Percentiles rank a stretch among this genome's conserved stretches.
These are phyloP conservation scores for Lactifluus piperatus DNA, from an alignment of 768 basidiomycete species.

Conservation along the genomic window DNA sequence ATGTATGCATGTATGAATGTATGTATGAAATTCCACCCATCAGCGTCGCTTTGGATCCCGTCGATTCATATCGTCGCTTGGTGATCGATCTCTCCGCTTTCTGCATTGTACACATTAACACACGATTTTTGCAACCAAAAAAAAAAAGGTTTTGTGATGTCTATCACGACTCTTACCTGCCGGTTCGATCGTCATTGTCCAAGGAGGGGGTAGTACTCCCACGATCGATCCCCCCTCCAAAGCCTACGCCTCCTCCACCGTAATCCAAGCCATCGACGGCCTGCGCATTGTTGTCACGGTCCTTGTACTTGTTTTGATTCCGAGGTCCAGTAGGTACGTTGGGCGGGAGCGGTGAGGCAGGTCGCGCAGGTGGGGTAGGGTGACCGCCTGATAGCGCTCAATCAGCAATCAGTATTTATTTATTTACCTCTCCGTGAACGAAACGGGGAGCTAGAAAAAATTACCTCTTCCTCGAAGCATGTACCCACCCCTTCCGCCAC, in stretches of 20 bases:
- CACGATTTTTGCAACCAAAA: neutral
- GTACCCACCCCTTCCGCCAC: slow-evolving; percentile 36
- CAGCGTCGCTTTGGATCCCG: slow-evolving; percentile 20
- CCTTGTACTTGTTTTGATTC: slow-evolving; percentile 87
- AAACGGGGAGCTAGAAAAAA: no score
- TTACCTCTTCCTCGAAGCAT: slow-evolving; percentile 35
- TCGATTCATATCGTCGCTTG: slow-evolving; percentile 13
- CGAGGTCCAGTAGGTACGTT: slow-evolving; percentile 83
- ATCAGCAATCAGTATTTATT: no score
- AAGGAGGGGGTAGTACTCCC: slow-evolving; percentile 21
- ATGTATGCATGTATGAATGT: neutral
- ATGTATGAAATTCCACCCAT: neutral
- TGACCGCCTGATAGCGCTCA: slow-evolving; percentile 2
- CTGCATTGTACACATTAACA: no score
- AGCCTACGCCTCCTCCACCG: slow-evolving; percentile 39
- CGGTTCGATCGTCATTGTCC: slow-evolving; percentile 13
- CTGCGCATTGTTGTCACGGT: slow-evolving; percentile 75
- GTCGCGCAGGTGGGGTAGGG: slow-evolving; percentile 53
- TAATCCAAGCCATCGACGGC: slow-evolving; percentile 88
- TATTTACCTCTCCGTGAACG: no score
- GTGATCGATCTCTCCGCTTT: slow-evolving; percentile 21
- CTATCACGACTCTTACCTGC: slow-evolving; percentile 13
- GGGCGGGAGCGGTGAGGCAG: slow-evolving; percentile 79
- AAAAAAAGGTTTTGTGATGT: neutral
- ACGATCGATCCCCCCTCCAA: slow-evolving; percentile 11